Evolutionary conservation across 306 rosid genomes (phyloP).

Genomic region (Mucuna pruriens): DNA sequence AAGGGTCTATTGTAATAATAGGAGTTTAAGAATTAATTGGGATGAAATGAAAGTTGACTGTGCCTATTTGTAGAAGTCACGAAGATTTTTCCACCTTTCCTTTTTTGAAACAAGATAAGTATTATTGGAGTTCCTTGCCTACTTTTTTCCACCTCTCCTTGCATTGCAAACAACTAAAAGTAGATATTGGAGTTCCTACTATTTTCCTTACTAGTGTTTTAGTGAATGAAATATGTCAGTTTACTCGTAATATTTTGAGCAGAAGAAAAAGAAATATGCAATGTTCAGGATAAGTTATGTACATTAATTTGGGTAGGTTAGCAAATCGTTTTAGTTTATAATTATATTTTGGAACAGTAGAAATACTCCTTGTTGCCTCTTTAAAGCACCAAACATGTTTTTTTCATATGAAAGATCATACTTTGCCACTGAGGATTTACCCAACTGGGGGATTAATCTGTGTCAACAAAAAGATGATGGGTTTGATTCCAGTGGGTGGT

Average conservation of each 20-base stretch:
- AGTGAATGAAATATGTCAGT: constrained; percentile 16
- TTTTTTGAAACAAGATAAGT: background rate
- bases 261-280: constrained; percentile 14
- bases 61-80: background rate
- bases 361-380: background rate
- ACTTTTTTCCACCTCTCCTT: background rate
- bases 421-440: background rate
- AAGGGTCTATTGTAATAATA: background rate
- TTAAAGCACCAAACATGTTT: constrained; percentile 27
- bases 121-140: background rate
- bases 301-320: background rate
- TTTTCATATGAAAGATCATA: background rate
- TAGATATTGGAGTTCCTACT: background rate
- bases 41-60: background rate
- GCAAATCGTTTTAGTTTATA: constrained; percentile 5
- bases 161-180: background rate
- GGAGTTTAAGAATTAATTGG: background rate
- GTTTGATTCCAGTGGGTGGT: background rate
- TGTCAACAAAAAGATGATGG: background rate
- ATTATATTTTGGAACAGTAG: background rate
- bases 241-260: background rate
- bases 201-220: background rate
- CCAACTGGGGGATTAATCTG: background rate
- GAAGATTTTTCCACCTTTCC: background rate
- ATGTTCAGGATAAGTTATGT: background rate